Evolutionary conservation across 1,139 yeast species (phyloP), one percentile per base, ranked within the genome.

Genomic region (Yamadazyma trypodendri): DNA sequence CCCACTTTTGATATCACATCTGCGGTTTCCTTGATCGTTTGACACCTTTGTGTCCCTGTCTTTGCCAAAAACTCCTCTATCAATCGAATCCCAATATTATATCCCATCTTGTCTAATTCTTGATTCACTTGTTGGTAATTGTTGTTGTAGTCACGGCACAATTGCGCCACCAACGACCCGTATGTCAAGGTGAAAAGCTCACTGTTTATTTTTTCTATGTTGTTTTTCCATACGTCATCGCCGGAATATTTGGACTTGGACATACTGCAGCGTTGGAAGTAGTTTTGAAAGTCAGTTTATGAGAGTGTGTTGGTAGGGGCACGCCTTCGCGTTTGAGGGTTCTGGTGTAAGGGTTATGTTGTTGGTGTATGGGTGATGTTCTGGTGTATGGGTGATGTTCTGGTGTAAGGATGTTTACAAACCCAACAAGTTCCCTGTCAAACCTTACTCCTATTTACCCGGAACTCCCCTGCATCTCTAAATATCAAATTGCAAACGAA

Each of bases 31-130:
- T 78, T 76, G 61, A 92, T 82, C 28, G 79, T 75, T 27, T 73
- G 73, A 60, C 99, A 92, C 45, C 98, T 68, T 32, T 87, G 85
- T 2, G 85, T 72, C 10, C 89, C 92, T 0, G 96, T 81, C 51
- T 86, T 81, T 29, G 97, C 95, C 30, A 92, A 67, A 54, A 90
- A 89, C 58, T 92, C 99, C 55, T 92, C 99, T 39, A 94, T 86
- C 45, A 94, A 64, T 46, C 99, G 68, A 37, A 88, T 68, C 1
- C 99, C 99, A 35, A 94, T 94, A 58, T 87, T 89, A 59, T 88
- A 87, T 1, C 99, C 99, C 97, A 94, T 92, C 47, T 79, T 77
- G 52, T 83, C 96, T 35, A 94, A 68, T 56, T 90, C 95, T 38
- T 71, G 71, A 59, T 94, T 92, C 38, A 94, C 96, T 51, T 81